Percentiles rank a stretch among this genome's conserved stretches.
Evolutionary conservation across 2,329 filamentous ascomycete genomes (phyloP).

Genomic region (Neofusicoccum cordaticola): DNA sequence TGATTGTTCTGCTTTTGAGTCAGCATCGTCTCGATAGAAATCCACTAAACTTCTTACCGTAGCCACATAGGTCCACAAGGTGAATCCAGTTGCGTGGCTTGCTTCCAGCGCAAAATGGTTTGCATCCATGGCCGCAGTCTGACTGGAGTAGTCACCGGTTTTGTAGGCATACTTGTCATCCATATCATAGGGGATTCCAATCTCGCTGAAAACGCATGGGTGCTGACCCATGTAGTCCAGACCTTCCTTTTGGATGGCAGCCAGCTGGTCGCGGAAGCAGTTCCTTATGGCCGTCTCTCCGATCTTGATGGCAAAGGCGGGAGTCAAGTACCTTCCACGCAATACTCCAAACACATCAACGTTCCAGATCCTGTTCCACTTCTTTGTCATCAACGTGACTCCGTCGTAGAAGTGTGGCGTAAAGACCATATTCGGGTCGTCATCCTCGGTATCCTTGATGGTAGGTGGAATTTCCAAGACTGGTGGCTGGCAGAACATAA

Average conservation of each 20-base stretch:
- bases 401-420: slow-evolving; percentile 96
- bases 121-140: slow-evolving; percentile 88
- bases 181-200: slow-evolving; percentile 98
- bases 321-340: slow-evolving; percentile 81
- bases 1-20: slow-evolving; percentile 68
- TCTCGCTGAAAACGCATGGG: slow-evolving; percentile 88
- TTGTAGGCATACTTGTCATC: slow-evolving; percentile 94
- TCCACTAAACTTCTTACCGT: slow-evolving; percentile 50
- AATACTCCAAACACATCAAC: slow-evolving; percentile 92
- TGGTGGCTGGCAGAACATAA: slow-evolving; percentile 88
- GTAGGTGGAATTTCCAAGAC: slow-evolving; percentile 86
- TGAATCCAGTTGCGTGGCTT: slow-evolving; percentile 77
- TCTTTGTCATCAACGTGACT: slow-evolving; percentile 94
- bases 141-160: slow-evolving; percentile 91
- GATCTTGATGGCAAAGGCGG: slow-evolving; percentile 87
- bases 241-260: slow-evolving; percentile 79
- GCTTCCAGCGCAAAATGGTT: slow-evolving; percentile 93
- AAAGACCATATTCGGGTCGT: slow-evolving; percentile 87
- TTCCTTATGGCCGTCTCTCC: slow-evolving; percentile 94
- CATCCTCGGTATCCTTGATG: slow-evolving; percentile 83
- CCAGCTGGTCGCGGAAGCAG: slow-evolving; percentile 84
- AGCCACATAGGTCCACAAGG: slow-evolving; percentile 82
- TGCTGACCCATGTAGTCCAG: slow-evolving; percentile 84
- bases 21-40: slow-evolving; percentile 6
- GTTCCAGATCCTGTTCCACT: slow-evolving; percentile 98